Percentiles rank a stretch among this genome's conserved stretches.
Conservation (phyloP, 1,284 basidiomycete species). For the Leccinum subspadiceum region DNA sequence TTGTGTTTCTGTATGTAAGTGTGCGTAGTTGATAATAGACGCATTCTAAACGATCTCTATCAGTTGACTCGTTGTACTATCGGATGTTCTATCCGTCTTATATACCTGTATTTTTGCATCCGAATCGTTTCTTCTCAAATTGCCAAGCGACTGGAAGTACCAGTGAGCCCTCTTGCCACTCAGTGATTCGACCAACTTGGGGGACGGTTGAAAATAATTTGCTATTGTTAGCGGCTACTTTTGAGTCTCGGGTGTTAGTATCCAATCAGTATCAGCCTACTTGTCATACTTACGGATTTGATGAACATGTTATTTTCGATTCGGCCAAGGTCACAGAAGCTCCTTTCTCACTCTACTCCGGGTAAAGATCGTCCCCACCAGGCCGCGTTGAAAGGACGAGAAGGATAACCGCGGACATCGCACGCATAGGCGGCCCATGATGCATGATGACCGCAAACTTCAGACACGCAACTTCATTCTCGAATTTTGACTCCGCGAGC, state of each 20-base stretch:
- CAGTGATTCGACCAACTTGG: too few relatives aligned
- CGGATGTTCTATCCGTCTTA: not conserved
- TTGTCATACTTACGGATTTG: not conserved
- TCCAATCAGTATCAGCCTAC: too few relatives aligned
- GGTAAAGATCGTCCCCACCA: not conserved
- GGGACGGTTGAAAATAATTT: too few relatives aligned
- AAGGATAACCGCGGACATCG: not conserved
- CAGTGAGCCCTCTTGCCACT: not conserved
- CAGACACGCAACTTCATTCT: not conserved
- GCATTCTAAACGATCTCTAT: constrained; percentile 1
- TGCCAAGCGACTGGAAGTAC: not conserved
- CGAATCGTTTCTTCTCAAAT: not conserved
- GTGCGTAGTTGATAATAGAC: not conserved
- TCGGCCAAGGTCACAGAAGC: not conserved
- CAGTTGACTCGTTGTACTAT: not conserved
- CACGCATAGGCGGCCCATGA: not conserved
- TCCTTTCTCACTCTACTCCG: not conserved
- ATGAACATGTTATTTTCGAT: not conserved
- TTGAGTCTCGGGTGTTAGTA: too few relatives aligned
- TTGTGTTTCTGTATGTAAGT: constrained; percentile 5
- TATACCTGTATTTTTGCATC: not conserved
- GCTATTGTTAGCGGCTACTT: too few relatives aligned
- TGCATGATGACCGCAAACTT: not conserved
- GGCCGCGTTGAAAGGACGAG: not conserved
- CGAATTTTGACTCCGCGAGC: not conserved